A percentile compares a stretch with the other conserved stretches of the same genome.
Conservation (phyloP, 176 grass and related monocot species). For the Eremochloa ophiuroides region DNA sequence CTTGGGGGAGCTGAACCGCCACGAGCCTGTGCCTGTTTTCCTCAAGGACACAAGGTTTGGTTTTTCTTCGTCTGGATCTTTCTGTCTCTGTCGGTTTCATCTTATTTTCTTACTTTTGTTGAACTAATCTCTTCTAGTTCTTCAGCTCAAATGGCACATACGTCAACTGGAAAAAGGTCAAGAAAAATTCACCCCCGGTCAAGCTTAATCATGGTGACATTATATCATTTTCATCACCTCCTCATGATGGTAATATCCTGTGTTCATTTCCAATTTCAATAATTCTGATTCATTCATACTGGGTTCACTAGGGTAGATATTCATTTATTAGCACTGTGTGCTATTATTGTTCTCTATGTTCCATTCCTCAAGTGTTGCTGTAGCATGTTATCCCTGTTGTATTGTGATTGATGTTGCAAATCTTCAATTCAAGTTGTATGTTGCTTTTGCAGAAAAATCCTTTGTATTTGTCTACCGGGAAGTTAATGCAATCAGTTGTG, state of each 20-base stretch:
- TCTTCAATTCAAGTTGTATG: background rate
- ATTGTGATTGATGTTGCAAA: background rate
- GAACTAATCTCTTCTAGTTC: slow-evolving; percentile 28
- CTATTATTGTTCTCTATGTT: background rate
- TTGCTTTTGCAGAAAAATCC: slow-evolving; percentile 54
- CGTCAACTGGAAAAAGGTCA: slow-evolving; percentile 67
- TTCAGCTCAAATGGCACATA: slow-evolving; percentile 87
- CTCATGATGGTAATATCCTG: slow-evolving; percentile 49
- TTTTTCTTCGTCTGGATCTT: slow-evolving; percentile 23
- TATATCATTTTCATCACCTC: slow-evolving; percentile 62
- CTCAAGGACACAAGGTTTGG: slow-evolving; percentile 85
- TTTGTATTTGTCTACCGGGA: slow-evolving; percentile 95
- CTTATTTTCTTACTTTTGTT: slow-evolving; percentile 13
- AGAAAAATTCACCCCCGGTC: slow-evolving; percentile 47
- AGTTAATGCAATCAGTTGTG: slow-evolving; percentile 33
- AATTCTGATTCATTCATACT: background rate
- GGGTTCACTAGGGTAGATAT: background rate
- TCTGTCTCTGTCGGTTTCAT: background rate
- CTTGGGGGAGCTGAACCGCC: slow-evolving; percentile 27
- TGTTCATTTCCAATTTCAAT: background rate
- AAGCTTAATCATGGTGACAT: slow-evolving; percentile 82
- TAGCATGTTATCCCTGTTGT: background rate
- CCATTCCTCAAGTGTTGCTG: background rate
- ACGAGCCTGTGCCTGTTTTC: slow-evolving; percentile 44
- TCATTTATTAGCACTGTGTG: background rate